phyloP scores from a whole-genome alignment of 495 filamentous ascomycete genomes.

The Penicillium paradoxum region DNA sequence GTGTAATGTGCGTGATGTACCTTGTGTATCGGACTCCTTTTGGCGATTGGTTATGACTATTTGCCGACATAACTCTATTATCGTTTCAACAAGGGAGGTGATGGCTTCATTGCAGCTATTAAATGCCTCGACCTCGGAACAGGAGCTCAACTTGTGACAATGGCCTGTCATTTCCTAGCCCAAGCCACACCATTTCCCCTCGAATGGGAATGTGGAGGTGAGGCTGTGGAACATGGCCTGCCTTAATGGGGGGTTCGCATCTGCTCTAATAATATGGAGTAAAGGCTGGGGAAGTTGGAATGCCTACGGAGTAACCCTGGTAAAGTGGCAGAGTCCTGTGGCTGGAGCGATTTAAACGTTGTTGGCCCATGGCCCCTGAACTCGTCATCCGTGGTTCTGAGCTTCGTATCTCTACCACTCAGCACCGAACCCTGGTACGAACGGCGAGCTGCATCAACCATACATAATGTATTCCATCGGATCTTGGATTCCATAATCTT shows the following conservation, averaged over 20 bases:
- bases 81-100: too few species aligned
- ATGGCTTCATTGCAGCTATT: too few species aligned
- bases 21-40: too few species aligned
- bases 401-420: too few species aligned
- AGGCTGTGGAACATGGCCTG: not conserved
- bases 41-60: too few species aligned
- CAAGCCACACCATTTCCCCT: not conserved
- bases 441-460: too few species aligned
- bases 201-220: not conserved
- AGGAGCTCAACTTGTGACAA: not conserved
- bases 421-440: not conserved
- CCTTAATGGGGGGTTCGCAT: not conserved
- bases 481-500: too few species aligned
- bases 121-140: not conserved
- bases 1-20: too few species aligned
- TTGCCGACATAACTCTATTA: too few species aligned
- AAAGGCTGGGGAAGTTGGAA: not conserved
- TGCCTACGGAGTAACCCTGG: not conserved
- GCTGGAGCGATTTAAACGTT: not conserved
- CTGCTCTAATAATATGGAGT: too few species aligned
- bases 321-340: not conserved
- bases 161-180: not conserved
- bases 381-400: not conserved
- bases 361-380: not conserved
- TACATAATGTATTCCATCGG: too few species aligned